Evolutionary conservation across 768 basidiomycete genomes (phyloP), one percentile per base, ranked within the genome.

Genomic region (Lentinula sp.): DNA sequence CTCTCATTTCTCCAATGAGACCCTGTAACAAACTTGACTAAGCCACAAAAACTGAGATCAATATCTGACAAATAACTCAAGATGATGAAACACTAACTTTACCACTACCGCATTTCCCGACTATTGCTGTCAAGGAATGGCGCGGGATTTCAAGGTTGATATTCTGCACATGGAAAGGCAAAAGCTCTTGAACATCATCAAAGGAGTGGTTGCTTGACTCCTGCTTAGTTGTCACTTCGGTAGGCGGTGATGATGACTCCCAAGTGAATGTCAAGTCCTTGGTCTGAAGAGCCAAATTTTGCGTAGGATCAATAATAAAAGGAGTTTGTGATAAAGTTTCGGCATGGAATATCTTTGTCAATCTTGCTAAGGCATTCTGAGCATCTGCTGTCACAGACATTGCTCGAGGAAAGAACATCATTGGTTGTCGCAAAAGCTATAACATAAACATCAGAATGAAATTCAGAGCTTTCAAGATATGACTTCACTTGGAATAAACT

Each of bases 1-100:
- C 75, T 13, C 80, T 75, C 87, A 89, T 89, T 71, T 89, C 89
- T 4, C 89, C 87, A 46, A 89, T 80, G 34, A 91, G 71, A 4
- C 84, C 86, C 65, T 83, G 78, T 6, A 87, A 70, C 35, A 86
- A 66, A 69, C 82, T 84, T 16, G 83, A 84, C 77, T 82, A 53
- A 39, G 7, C 43, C 31, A 13, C 9, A 40, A n/a, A n/a, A 7
- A 8, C 21, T n/a, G 45, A 40, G 13, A 23, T 18, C 13, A 10
- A 16, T 11, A 15, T 5, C n/a, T 5, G 16, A 28, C 10, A 32
- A 50, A 31, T 3, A 13, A 35, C 35, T 23, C 16, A 62, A 8
- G 15, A 6, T 11, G 40, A 40, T 10, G 9, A 18, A 37, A 11
- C 9, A 40, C 72, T 46, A 64, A 79, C 70, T 75, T 88, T 85